Conservation (phyloP, 2,329 filamentous ascomycete species). For the Lojkania enalia region DNA sequence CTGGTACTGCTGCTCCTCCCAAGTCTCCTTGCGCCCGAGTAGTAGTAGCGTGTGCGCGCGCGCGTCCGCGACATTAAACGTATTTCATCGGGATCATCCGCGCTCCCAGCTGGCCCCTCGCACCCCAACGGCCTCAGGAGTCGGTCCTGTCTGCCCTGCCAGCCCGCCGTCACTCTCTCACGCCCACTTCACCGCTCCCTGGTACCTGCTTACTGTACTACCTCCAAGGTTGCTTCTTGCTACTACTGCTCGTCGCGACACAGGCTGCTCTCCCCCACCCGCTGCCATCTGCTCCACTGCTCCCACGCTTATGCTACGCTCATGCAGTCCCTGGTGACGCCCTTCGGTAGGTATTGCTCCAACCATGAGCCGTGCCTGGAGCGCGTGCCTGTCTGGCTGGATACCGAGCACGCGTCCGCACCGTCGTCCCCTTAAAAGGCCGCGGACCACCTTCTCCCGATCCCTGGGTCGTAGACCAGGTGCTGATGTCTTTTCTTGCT, state of each 20-base stretch:
- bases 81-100: too few relatives aligned
- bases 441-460: conserved; percentile 14
- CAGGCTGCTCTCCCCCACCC: conserved; percentile 6
- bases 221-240: too few relatives aligned
- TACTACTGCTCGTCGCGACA: conserved; percentile 5
- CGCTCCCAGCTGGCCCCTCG: not conserved
- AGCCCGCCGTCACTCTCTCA: not conserved
- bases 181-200: not conserved
- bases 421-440: conserved; percentile 10
- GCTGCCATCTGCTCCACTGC: conserved; percentile 22
- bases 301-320: conserved; percentile 47
- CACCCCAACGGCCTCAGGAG: not conserved
- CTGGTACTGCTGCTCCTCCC: not conserved
- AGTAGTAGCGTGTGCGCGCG: too few relatives aligned
- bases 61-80: too few relatives aligned
- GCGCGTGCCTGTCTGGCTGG: conserved; percentile 46
- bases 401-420: conserved; percentile 15
- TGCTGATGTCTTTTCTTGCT: conserved; percentile 27
- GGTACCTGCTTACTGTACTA: too few relatives aligned
- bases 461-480: conserved; percentile 16
- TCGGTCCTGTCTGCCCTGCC: not conserved
- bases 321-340: conserved; percentile 49
- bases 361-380: conserved; percentile 37
- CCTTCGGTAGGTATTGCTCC: conserved; percentile 47
- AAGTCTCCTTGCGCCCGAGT: not conserved